phyloP scores from a whole-genome alignment of 345 rosid species.

The Excoecaria cochinchinensis region DNA sequence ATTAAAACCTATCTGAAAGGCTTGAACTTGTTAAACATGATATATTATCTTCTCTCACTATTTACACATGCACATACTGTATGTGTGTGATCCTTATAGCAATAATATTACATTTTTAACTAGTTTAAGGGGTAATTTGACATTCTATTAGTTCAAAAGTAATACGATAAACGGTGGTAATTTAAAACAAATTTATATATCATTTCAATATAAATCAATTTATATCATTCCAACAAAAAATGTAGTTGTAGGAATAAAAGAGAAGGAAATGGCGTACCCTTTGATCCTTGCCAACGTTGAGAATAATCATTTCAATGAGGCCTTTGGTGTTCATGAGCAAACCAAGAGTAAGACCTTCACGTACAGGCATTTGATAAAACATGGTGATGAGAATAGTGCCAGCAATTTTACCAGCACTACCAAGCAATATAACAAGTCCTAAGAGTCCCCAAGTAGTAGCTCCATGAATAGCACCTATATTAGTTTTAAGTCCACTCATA shows the following conservation, averaged over 20 bases:
- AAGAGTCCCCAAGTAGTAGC: conserved; percentile 50
- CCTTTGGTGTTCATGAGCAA: conserved; percentile 94
- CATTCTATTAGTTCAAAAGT: not conserved
- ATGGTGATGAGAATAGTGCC: conserved; percentile 60
- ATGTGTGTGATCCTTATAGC: no score
- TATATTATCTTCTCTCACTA: no score
- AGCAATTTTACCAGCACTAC: conserved; percentile 60
- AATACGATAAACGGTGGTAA: not conserved
- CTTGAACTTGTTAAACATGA: no score
- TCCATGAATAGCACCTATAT: conserved; percentile 42
- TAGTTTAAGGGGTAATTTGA: no score
- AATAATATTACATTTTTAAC: no score
- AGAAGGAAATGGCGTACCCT: conserved; percentile 35
- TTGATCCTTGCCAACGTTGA: conserved; percentile 88
- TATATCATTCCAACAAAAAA: not conserved
- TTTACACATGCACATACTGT: no score
- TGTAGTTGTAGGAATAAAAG: not conserved
- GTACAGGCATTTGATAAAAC: conserved; percentile 67
- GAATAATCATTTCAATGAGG: conserved; percentile 83
- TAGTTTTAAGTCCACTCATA: conserved; percentile 87
- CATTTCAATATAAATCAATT: not conserved
- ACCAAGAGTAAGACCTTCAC: conserved; percentile 85
- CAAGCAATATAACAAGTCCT: conserved; percentile 47
- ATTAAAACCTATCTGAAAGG: no score
- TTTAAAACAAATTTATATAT: no score